Evolutionary conservation across 2,329 filamentous ascomycete genomes (phyloP).

Genomic region (Lachnellula arida): DNA sequence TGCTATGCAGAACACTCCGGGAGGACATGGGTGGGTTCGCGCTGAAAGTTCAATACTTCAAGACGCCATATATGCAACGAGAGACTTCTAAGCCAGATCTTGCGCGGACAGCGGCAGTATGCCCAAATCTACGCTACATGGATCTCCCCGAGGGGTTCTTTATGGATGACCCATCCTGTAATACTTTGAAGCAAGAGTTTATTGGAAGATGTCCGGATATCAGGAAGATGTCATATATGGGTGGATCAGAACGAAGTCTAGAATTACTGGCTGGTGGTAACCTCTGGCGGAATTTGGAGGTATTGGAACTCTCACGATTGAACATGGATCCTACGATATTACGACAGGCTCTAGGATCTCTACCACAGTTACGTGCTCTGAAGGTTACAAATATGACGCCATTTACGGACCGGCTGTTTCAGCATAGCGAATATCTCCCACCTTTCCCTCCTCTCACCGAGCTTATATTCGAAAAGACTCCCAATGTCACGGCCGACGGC

Average conservation of each 20-base stretch:
- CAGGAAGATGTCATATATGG: conserved; percentile 81
- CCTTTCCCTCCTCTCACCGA: conserved; percentile 71
- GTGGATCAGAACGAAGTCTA: conserved; percentile 73
- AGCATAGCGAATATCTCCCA: conserved; percentile 58
- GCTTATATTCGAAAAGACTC: conserved; percentile 66
- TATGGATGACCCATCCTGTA: conserved; percentile 70
- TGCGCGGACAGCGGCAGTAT: conserved; percentile 77
- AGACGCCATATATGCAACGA: conserved; percentile 91
- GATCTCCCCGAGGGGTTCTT: conserved; percentile 88
- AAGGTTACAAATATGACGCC: conserved; percentile 66
- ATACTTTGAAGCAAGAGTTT: conserved; percentile 75
- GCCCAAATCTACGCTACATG: conserved; percentile 81
- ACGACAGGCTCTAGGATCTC: conserved; percentile 63
- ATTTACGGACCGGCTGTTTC: conserved; percentile 75
- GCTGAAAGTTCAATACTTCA: conserved; percentile 69
- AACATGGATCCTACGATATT: conserved; percentile 67
- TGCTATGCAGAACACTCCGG: conserved; percentile 77
- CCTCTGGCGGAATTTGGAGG: conserved; percentile 66
- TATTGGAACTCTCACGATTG: conserved; percentile 64
- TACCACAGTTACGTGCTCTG: conserved; percentile 66
- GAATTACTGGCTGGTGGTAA: conserved; percentile 61
- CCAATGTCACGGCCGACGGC: conserved; percentile 67
- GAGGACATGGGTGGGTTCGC: conserved; percentile 66
- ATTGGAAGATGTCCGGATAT: conserved; percentile 79
- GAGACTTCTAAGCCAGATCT: conserved; percentile 78